Conservation (phyloP, 1,284 basidiomycete genomes). For the Austropuccinia psidii region DNA sequence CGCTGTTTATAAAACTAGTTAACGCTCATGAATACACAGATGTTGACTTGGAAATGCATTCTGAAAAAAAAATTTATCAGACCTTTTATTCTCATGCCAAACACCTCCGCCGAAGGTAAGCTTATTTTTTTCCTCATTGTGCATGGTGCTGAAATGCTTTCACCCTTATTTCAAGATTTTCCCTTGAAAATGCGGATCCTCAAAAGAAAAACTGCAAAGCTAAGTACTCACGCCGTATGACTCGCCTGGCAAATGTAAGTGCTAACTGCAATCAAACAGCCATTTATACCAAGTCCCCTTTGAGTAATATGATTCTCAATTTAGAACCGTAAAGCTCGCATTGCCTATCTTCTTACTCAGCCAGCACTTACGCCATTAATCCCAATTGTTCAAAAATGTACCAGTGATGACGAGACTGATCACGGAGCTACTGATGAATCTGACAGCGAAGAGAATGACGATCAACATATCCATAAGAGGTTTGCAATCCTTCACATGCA, state of each 20-base stretch:
- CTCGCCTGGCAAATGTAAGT: not conserved
- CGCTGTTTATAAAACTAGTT: conserved; percentile 11
- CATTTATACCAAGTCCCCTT: not conserved
- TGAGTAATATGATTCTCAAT: not conserved
- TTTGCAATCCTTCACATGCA: not conserved
- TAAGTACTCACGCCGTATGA: not conserved
- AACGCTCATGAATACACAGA: not conserved
- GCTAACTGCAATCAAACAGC: too few species aligned
- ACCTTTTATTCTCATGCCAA: conserved; percentile 12
- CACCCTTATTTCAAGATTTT: not conserved
- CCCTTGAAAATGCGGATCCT: not conserved
- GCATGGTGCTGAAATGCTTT: not conserved
- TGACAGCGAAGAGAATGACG: not conserved
- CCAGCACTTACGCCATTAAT: not conserved
- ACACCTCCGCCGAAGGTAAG: not conserved
- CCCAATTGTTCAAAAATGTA: not conserved
- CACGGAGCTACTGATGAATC: not conserved
- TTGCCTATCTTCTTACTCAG: not conserved
- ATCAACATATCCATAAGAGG: not conserved
- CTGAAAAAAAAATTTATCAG: not conserved
- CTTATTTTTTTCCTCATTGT: too few species aligned
- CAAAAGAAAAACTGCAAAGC: not conserved
- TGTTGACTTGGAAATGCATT: not conserved
- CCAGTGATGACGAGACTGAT: conserved; percentile 19
- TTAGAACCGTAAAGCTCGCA: not conserved